Conservation (phyloP, 306 rosid genomes). For the Ziziphus jujuba region DNA sequence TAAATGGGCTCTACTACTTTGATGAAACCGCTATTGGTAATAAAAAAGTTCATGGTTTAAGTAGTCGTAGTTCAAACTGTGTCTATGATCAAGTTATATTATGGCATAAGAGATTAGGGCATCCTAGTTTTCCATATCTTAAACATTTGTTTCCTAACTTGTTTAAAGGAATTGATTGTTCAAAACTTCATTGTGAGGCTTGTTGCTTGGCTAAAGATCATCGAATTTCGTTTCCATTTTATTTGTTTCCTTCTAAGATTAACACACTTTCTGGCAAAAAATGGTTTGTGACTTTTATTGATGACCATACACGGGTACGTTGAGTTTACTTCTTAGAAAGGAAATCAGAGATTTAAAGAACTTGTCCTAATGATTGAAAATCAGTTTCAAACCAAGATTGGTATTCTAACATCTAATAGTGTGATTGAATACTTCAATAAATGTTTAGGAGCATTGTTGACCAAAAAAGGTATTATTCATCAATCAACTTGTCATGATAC, state of each 20-base stretch:
- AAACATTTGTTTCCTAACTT: background rate
- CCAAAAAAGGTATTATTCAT: too few relatives aligned
- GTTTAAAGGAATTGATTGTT: background rate
- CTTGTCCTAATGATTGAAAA: too few relatives aligned
- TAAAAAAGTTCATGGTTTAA: background rate
- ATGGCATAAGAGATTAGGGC: background rate
- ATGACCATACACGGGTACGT: background rate
- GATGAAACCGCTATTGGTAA: background rate
- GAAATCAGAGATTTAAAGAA: too few relatives aligned
- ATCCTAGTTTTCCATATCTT: background rate
- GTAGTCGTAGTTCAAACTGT: background rate
- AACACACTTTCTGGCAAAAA: background rate
- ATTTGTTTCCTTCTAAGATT: background rate
- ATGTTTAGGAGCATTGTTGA: too few relatives aligned
- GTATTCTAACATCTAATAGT: too few relatives aligned
- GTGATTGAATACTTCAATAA: too few relatives aligned
- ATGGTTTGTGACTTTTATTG: background rate
- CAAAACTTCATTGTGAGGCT: too few relatives aligned
- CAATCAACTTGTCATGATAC: too few relatives aligned
- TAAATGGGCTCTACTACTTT: background rate
- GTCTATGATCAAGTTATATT: background rate
- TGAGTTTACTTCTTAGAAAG: background rate
- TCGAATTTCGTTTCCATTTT: too few relatives aligned
- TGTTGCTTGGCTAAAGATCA: too few relatives aligned
- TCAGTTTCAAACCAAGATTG: too few relatives aligned